Conservation (phyloP, 208 protist species). For the Trypanosoma mega region DNA sequence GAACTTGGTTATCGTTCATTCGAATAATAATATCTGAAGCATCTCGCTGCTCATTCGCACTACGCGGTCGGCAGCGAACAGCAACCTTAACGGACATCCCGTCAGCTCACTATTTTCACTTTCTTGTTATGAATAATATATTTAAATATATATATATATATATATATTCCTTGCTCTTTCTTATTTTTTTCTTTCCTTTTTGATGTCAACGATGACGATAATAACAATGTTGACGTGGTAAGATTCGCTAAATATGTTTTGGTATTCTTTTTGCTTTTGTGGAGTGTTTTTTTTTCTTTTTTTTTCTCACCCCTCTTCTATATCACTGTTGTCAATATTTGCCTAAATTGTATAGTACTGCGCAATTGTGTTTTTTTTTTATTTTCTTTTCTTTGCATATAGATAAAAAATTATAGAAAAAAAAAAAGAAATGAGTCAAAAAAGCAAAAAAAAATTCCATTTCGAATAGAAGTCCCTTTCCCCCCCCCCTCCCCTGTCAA, state of each 20-base stretch:
- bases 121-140: constrained; percentile 4
- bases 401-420: neutral
- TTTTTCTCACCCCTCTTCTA: too few relatives aligned
- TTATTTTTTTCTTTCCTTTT: neutral
- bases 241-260: too few relatives aligned
- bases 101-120: neutral
- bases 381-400: too few relatives aligned
- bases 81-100: constrained; percentile 83
- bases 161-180: constrained; percentile 7
- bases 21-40: constrained; percentile 48
- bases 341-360: too few relatives aligned
- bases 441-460: constrained; percentile 24
- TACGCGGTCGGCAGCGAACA: constrained; percentile 69
- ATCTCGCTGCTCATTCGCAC: constrained; percentile 41
- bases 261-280: too few relatives aligned
- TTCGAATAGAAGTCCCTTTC: too few relatives aligned
- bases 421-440: neutral
- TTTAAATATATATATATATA: constrained; percentile 13
- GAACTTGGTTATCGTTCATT: constrained; percentile 66
- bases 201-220: too few relatives aligned
- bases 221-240: too few relatives aligned
- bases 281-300: too few relatives aligned
- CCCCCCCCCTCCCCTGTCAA: too few relatives aligned
- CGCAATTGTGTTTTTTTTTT: too few relatives aligned
- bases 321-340: too few relatives aligned